phyloP scores from a whole-genome alignment of 2,329 filamentous ascomycete species.

The Akanthomyces muscarius region DNA sequence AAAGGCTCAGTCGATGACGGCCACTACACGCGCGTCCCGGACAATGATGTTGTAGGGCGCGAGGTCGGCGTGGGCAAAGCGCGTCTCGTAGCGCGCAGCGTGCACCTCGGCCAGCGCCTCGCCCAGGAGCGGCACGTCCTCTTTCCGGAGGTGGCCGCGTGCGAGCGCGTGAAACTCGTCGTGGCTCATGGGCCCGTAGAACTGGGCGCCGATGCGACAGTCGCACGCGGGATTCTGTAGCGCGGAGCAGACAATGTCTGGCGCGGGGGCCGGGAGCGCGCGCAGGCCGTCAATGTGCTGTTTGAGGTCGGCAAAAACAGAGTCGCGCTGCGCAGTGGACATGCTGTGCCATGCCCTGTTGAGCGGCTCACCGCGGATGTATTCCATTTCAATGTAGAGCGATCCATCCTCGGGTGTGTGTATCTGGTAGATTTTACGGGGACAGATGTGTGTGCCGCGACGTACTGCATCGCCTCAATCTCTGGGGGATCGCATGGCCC shows the following conservation, averaged over 20 bases:
- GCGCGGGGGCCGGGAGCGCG: constrained; percentile 23
- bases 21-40: constrained; percentile 23
- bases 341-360: constrained; percentile 23
- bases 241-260: constrained; percentile 25
- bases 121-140: constrained; percentile 25
- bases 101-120: constrained; percentile 25
- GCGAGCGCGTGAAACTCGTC: constrained; percentile 26
- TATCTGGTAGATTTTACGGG: constrained; percentile 27
- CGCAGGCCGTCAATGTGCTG: constrained; percentile 24
- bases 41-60: constrained; percentile 28
- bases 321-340: constrained; percentile 21
- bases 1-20: constrained; percentile 31
- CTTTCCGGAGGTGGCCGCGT: constrained; percentile 23
- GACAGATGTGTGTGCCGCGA: constrained; percentile 26
- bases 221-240: constrained; percentile 27
- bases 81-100: constrained; percentile 22
- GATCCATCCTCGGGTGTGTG: constrained; percentile 19
- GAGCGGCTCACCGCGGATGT: constrained; percentile 22
- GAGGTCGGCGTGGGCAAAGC: constrained; percentile 28
- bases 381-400: constrained; percentile 29
- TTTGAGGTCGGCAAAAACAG: constrained; percentile 25
- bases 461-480: constrained; percentile 30
- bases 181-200: constrained; percentile 26
- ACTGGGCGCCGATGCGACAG: constrained; percentile 24
- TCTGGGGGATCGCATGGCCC: constrained; percentile 28